phyloP scores from a whole-genome alignment of 2,329 filamentous ascomycete genomes.

The Cadophora sp. region DNA sequence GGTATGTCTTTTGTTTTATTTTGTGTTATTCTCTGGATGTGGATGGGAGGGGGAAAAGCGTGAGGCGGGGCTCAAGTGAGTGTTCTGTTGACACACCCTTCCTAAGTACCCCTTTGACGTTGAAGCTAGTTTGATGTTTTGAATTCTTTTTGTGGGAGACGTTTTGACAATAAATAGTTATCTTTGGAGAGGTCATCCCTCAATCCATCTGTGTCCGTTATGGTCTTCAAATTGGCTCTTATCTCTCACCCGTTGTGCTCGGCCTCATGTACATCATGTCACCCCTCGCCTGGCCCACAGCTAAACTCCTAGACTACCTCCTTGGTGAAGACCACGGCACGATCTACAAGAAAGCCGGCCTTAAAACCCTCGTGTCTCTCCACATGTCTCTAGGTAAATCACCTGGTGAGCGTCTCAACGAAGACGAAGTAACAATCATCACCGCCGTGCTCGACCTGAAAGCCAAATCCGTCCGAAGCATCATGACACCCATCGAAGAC shows the following conservation, averaged over 20 bases:
- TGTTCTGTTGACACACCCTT: not conserved
- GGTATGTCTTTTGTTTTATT: conserved; percentile 60
- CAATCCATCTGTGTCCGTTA: conserved; percentile 97
- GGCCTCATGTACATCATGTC: conserved; percentile 90
- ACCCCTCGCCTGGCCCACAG: conserved; percentile 91
- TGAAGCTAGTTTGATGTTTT: not conserved
- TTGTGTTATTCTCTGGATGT: not conserved
- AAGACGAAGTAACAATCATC: conserved; percentile 99
- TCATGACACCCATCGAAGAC: conserved; percentile 99
- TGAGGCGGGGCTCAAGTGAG: not conserved
- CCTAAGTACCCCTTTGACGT: not conserved
- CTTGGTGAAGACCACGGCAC: conserved; percentile 96
- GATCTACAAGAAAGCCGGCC: conserved; percentile 95
- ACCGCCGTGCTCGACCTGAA: conserved; percentile 95
- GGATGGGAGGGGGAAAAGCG: too few species aligned
- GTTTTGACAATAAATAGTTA: conserved; percentile 65
- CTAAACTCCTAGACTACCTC: conserved; percentile 91
- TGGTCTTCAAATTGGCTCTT: conserved; percentile 91
- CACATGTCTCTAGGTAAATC: conserved; percentile 90
- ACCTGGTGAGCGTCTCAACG: conserved; percentile 84
- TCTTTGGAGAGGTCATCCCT: conserved; percentile 95
- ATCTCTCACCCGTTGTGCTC: conserved; percentile 88
- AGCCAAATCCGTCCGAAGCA: conserved; percentile 90
- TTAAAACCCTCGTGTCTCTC: conserved; percentile 94
- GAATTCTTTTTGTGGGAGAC: not conserved